Evolutionary conservation across 1,284 basidiomycete species (phyloP).

Genomic region (Sutorius eximius): DNA sequence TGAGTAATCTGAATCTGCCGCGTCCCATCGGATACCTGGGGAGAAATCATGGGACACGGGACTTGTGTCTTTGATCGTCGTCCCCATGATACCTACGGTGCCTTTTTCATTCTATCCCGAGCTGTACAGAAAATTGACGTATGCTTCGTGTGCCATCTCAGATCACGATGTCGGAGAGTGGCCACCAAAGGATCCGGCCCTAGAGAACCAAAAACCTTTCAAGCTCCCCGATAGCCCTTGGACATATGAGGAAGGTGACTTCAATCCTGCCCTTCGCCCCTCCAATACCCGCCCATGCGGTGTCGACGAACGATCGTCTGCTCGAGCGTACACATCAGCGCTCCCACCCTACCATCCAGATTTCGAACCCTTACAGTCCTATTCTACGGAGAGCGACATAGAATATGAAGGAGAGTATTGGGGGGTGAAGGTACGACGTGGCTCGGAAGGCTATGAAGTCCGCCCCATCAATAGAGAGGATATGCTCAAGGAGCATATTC

Average conservation of each 20-base stretch:
- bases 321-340: conserved; percentile 41
- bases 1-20: conserved; percentile 62
- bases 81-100: conserved; percentile 7
- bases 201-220: conserved; percentile 41
- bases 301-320: conserved; percentile 17
- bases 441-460: conserved; percentile 81
- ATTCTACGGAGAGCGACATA: conserved; percentile 40
- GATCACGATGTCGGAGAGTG: conserved; percentile 36
- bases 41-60: conserved; percentile 15
- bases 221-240: conserved; percentile 67
- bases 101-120: not conserved
- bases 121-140: conserved; percentile 6
- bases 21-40: conserved; percentile 4
- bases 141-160: conserved; percentile 1
- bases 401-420: conserved; percentile 33
- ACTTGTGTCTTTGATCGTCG: not conserved
- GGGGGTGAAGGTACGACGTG: conserved; percentile 50
- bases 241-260: conserved; percentile 74
- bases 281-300: conserved; percentile 46
- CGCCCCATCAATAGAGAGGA: conserved; percentile 57
- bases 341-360: conserved; percentile 76
- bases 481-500: conserved; percentile 58
- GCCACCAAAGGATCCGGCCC: conserved; percentile 60
- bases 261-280: conserved; percentile 74
- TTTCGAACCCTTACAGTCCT: conserved; percentile 42